phyloP scores from a whole-genome alignment of 169 alveolate genomes.

The Plasmodium knowlesi region DNA sequence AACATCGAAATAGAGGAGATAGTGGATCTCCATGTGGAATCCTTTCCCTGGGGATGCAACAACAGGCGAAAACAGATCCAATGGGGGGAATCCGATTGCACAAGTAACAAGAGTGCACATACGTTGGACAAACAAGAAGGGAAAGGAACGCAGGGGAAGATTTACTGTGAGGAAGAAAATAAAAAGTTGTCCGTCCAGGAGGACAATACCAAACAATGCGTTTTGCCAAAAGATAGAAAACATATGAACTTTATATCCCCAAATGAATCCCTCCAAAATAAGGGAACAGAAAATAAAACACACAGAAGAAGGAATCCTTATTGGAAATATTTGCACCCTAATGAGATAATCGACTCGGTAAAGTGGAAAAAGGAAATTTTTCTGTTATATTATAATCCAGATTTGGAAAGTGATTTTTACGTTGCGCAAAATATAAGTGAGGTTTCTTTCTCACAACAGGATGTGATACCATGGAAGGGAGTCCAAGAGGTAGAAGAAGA shows the following conservation, averaged over 20 bases:
- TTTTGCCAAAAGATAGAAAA: neutral
- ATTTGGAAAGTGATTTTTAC: conserved; percentile 13
- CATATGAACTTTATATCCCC: neutral
- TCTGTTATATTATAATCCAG: conserved; percentile 11
- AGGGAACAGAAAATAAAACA: neutral
- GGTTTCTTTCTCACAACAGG: neutral
- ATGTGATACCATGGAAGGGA: neutral
- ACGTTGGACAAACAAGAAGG: neutral
- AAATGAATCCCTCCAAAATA: neutral
- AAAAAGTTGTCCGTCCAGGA: neutral
- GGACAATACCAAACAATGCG: neutral
- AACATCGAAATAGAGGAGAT: conserved; percentile 49
- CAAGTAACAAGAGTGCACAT: neutral
- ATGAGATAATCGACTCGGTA: conserved; percentile 38
- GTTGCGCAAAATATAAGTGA: conserved; percentile 30
- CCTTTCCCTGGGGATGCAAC: neutral
- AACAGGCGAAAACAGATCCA: neutral
- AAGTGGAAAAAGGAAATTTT: neutral
- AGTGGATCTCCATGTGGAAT: conserved; percentile 12
- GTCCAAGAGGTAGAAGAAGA: neutral
- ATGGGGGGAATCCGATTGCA: neutral
- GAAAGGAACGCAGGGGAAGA: neutral
- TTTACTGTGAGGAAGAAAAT: neutral
- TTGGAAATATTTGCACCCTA: neutral
- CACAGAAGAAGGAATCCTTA: neutral